Evolutionary conservation across 23 red algal species (phyloP).

Genomic region (Cyanidium caldarium): DNA sequence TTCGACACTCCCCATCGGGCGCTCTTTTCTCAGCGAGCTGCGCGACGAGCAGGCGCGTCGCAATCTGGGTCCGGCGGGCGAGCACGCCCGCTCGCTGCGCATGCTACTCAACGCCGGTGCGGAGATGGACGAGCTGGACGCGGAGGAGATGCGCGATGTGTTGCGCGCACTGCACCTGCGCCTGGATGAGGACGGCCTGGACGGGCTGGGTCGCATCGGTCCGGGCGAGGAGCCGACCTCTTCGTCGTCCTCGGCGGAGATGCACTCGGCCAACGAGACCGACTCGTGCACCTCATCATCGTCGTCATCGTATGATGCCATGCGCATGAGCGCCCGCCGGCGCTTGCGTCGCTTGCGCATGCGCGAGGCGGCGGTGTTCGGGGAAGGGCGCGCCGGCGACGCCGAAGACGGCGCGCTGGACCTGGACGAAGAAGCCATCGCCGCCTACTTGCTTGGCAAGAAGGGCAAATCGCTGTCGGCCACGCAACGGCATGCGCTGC

Average conservation of each 20-base stretch:
- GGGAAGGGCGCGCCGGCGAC: not conserved
- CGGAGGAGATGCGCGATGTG: too few relatives aligned
- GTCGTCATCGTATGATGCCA: too few relatives aligned
- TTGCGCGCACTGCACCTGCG: too few relatives aligned
- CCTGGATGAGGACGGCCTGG: too few relatives aligned
- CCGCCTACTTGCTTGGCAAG: not conserved
- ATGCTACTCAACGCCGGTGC: not conserved
- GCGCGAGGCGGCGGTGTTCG: too few relatives aligned
- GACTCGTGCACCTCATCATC: too few relatives aligned
- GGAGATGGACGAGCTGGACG: not conserved
- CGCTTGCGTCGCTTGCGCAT: too few relatives aligned
- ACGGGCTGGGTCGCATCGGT: too few relatives aligned
- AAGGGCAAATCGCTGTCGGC: not conserved
- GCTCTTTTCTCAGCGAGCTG: not conserved
- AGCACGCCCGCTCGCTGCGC: not conserved
- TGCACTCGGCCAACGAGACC: not conserved
- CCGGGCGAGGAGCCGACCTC: too few relatives aligned
- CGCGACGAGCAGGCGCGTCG: not conserved
- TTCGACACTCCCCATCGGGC: not conserved
- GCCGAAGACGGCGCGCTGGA: not conserved
- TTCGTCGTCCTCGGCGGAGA: not conserved
- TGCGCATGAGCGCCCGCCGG: too few relatives aligned
- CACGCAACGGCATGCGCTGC: not conserved
- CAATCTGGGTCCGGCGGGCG: not conserved
- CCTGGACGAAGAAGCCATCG: not conserved